These are phyloP conservation scores for Erodium trifolium DNA, from an alignment of 441 rosid genomes.

Conservation along the genomic window DNA sequence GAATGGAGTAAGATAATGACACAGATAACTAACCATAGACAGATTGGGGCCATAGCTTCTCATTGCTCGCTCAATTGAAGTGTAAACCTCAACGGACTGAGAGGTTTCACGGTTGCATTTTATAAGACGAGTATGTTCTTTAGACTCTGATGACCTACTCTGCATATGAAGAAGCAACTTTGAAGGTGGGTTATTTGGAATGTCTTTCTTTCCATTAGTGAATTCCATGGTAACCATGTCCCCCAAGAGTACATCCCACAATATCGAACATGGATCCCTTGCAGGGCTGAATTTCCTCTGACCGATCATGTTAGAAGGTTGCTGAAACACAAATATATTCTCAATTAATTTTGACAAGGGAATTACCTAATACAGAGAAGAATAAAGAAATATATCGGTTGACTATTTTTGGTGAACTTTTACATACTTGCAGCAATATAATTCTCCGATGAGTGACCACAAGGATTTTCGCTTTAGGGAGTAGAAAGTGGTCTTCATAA, in stretches of 20 bases:
- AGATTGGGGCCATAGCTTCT: slow-evolving; percentile 50
- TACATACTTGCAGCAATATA: slow-evolving; percentile 78
- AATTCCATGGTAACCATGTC: slow-evolving; percentile 83
- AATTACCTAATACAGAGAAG: not conserved
- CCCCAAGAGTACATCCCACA: slow-evolving; percentile 69
- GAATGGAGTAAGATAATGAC: not conserved
- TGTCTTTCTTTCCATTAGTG: slow-evolving; percentile 78
- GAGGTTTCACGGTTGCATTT: slow-evolving; percentile 66
- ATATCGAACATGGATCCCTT: slow-evolving; percentile 84
- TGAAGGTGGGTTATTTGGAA: slow-evolving; percentile 61
- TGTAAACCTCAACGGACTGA: slow-evolving; percentile 69
- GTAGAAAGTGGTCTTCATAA: slow-evolving; percentile 85
- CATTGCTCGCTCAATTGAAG: slow-evolving; percentile 65
- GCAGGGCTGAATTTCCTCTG: slow-evolving; percentile 88
- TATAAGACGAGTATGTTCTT: slow-evolving; percentile 60
- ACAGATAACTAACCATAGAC: slow-evolving; percentile 41
- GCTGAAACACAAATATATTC: slow-evolving; percentile 38
- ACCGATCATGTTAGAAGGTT: slow-evolving; percentile 73
- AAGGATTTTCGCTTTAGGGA: slow-evolving; percentile 70
- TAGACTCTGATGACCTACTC: slow-evolving; percentile 46
- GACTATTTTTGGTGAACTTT: too few species aligned
- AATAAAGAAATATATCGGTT: too few species aligned
- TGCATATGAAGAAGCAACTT: slow-evolving; percentile 51
- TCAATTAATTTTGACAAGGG: not conserved
- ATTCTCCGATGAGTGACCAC: slow-evolving; percentile 83